Conservation (phyloP, 2,329 filamentous ascomycete genomes). For the Venturia oleaginea region DNA sequence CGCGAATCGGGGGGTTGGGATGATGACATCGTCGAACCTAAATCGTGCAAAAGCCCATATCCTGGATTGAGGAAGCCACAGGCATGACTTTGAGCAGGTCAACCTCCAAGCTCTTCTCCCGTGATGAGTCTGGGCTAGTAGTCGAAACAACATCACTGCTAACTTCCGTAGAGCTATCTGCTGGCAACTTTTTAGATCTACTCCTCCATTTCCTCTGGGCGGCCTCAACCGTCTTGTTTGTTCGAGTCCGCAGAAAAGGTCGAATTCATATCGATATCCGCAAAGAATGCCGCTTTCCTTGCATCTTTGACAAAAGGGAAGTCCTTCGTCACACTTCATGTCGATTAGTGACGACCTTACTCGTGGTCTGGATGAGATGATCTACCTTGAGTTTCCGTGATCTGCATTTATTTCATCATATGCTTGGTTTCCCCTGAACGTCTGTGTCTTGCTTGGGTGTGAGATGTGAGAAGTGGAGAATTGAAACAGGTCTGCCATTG, state of each 20-base stretch:
- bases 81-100: neutral
- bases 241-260: constrained; percentile 27
- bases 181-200: neutral
- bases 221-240: constrained; percentile 24
- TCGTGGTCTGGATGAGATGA: constrained; percentile 10
- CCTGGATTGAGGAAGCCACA: neutral
- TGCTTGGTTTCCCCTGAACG: constrained; percentile 24
- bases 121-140: neutral
- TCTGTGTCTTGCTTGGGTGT: neutral
- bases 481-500: neutral
- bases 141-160: neutral
- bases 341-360: neutral
- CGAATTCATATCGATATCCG: constrained; percentile 25
- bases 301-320: constrained; percentile 25
- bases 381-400: constrained; percentile 27
- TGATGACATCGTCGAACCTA: neutral
- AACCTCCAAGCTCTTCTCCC: neutral
- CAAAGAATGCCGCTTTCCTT: constrained; percentile 23
- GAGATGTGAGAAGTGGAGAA: neutral
- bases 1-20: neutral
- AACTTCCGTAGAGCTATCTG: neutral
- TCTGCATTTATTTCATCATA: constrained; percentile 27
- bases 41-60: neutral
- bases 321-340: constrained; percentile 25
- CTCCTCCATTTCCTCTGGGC: constrained; percentile 27